Conservation (phyloP, 164 flowering plant species). For the Hamamelis virginiana region DNA sequence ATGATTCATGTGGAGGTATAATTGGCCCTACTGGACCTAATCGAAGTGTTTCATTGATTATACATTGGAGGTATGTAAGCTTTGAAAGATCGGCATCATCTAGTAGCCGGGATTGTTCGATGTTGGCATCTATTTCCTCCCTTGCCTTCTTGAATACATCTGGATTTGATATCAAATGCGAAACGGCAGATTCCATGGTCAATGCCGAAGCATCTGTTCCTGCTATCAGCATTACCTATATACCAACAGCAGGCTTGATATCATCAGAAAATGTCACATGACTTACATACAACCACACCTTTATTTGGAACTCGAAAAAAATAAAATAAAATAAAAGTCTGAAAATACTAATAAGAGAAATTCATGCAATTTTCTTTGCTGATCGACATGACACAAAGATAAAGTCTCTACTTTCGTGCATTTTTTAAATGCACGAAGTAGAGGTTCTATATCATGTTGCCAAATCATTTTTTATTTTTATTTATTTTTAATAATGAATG, state of each 20-base stretch:
- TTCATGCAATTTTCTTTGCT: too few relatives aligned
- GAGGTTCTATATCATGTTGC: too few relatives aligned
- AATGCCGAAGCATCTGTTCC: slow-evolving; percentile 38
- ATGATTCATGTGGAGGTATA: slow-evolving; percentile 4
- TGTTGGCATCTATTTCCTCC: background rate
- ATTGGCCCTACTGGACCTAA: slow-evolving; percentile 6
- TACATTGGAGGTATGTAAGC: slow-evolving; percentile 1
- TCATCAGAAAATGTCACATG: too few relatives aligned
- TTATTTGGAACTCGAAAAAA: too few relatives aligned
- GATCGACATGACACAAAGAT: too few relatives aligned
- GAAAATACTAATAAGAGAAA: too few relatives aligned
- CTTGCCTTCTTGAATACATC: slow-evolving; percentile 23
- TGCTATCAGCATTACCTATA: slow-evolving; percentile 29
- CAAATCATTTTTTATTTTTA: too few relatives aligned
- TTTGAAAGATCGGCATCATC: slow-evolving; percentile 12
- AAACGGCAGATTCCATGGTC: slow-evolving; percentile 40
- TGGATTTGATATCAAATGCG: slow-evolving; percentile 39
- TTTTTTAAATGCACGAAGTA: too few relatives aligned
- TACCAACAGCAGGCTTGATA: background rate
- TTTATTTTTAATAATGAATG: too few relatives aligned
- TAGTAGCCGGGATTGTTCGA: background rate
- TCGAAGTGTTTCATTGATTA: slow-evolving; percentile 9
- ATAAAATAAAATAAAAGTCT: too few relatives aligned
- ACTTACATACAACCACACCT: too few relatives aligned
- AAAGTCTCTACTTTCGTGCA: too few relatives aligned